Base-by-base conservation (phyloP, 2,329 filamentous ascomycete genomes). In the Bimuria novae-zelandiae region DNA sequence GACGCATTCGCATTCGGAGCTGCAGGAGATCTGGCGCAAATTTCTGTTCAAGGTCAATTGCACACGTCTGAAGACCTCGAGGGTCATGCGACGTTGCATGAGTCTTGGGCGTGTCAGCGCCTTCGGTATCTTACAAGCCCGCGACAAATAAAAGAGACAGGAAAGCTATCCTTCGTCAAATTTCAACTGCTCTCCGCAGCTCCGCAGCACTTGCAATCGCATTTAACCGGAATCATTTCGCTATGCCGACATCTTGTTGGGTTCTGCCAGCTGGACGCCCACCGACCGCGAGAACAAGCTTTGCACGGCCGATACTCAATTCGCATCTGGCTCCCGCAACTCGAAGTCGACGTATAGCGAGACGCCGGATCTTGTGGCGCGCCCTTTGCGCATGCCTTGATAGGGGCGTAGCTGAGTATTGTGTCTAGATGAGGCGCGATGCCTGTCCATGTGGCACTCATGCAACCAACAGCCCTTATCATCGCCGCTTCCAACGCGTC, bases 381-480 rank as follows among this genome's bases (percentile, higher is more conserved):
- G 32, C 25, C 10, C 5, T 7, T 16, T 37, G 19, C 37, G 23
- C 35, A 37, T 22, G 19, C 33, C 17, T 39, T 12, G 25, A n/a
- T 36, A 25, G 19, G 4, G 27, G 43, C 42, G 45, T 30, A 30
- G 12, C 40, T 22, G 39, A 35, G 17, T 23, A 5, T 27, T n/a
- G 29, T 45, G 22, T 49, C 22, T 30, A 27, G 21, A 8, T 37
- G 42, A 50, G 43, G 35, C 47, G 32, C 16, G 46, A 53, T 46
- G 50, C 53, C 41, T 40, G 47, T 44, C 40, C 36, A 51, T 49
- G n/a, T 35, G 36, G 51, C 39, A 33, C 42, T 16, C 39, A 35
- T 58, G 52, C 49, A 55, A 46, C 49, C 54, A 42, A 40, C 48
- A 50, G 14, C 41, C 50, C 59, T 62, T 64, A 64, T 59, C 61